Evolutionary conservation across 352 stramenopile genomes (phyloP).

Genomic region (Phytophthora megakarya): DNA sequence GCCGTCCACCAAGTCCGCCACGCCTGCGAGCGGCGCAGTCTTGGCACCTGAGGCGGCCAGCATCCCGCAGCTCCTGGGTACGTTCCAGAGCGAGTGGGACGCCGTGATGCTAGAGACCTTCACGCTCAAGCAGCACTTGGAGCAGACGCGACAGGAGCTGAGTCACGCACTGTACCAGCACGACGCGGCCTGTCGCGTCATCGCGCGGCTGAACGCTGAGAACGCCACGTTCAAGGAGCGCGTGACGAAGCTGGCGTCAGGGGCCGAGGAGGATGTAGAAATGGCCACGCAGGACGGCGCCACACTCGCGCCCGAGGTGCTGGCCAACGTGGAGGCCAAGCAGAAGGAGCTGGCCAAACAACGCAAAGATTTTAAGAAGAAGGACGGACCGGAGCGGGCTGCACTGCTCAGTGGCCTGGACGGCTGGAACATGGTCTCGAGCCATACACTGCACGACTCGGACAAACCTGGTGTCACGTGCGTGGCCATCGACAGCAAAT

Average conservation of each 20-base stretch:
- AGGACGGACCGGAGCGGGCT: constrained; percentile 50
- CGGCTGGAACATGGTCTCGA: constrained; percentile 47
- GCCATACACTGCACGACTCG: constrained; percentile 73
- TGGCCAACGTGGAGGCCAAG: constrained; percentile 66
- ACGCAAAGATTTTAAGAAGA: constrained; percentile 82
- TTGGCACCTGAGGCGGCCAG: constrained; percentile 53
- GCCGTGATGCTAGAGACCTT: constrained; percentile 95
- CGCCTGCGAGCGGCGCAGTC: constrained; percentile 1
- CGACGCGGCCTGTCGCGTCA: constrained; percentile 95
- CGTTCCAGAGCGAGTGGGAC: constrained; percentile 95
- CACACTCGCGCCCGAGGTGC: constrained; percentile 41
- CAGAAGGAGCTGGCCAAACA: constrained; percentile 73
- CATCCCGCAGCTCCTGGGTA: constrained; percentile 66
- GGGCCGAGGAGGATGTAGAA: constrained; percentile 52
- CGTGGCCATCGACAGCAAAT: constrained; percentile 65
- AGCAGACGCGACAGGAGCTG: constrained; percentile 95
- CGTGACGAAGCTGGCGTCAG: constrained; percentile 20
- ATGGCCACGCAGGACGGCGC: constrained; percentile 34
- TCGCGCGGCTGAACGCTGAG: constrained; percentile 91
- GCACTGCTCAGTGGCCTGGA: constrained; percentile 39
- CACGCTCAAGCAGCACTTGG: constrained; percentile 92
- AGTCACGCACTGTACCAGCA: constrained; percentile 96
- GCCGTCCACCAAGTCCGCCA: constrained; percentile 19
- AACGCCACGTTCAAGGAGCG: constrained; percentile 59
- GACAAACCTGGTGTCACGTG: constrained; percentile 71